Evolutionary conservation across 225 moss, liverwort and hornwort species (phyloP).

Genomic region (Ulota crispa): DNA sequence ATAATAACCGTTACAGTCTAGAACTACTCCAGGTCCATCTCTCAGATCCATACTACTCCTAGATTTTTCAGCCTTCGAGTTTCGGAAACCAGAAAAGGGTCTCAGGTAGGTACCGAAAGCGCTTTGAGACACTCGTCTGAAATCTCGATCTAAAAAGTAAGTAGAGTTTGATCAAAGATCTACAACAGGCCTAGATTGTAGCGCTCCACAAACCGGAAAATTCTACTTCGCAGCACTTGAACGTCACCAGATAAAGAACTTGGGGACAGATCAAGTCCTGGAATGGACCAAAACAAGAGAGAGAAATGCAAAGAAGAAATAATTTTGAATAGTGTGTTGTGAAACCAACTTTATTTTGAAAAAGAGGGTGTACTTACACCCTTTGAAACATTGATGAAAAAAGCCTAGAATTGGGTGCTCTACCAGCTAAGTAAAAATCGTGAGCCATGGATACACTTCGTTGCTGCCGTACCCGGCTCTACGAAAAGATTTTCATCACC

Average conservation of each 20-base stretch:
- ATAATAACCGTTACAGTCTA: not conserved
- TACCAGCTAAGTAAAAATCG: conserved; percentile 7
- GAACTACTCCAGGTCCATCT: no score
- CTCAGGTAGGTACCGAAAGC: not conserved
- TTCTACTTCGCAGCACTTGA: not conserved
- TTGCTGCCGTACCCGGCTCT: not conserved
- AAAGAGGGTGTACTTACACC: conserved; percentile 19
- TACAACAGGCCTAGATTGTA: not conserved
- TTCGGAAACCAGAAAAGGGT: not conserved
- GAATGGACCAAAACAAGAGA: not conserved
- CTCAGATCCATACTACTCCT: not conserved
- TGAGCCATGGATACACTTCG: not conserved
- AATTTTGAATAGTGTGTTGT: not conserved
- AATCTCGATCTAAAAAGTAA: not conserved
- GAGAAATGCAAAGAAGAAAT: not conserved
- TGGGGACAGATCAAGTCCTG: not conserved
- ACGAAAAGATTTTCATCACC: conserved; percentile 6
- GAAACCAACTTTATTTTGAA: conserved; percentile 33
- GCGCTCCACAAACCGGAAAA: not conserved
- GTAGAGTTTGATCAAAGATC: not conserved
- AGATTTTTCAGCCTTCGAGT: not conserved
- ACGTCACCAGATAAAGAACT: not conserved
- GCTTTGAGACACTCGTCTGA: not conserved
- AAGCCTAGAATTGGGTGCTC: conserved; percentile 8
- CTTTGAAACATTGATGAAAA: conserved; percentile 17